A percentile compares a stretch with the other conserved stretches of the same genome.
Evolutionary conservation across 495 filamentous ascomycete species (phyloP).

Genomic region (Gamarada debralockiae): DNA sequence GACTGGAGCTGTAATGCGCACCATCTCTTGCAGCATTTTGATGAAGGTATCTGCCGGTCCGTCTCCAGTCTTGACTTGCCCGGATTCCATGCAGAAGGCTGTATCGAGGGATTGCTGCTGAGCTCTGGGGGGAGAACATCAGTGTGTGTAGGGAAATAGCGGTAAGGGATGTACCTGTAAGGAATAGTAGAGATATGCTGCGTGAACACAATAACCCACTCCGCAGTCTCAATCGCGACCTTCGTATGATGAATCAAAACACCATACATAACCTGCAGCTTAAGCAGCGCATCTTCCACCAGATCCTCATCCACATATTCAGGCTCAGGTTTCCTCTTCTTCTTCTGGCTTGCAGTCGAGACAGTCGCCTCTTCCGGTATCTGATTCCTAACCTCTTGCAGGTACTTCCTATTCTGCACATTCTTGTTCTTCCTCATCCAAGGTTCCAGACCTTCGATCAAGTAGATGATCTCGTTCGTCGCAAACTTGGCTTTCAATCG

Average conservation of each 20-base stretch:
- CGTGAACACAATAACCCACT: conserved; percentile 77
- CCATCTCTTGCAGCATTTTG: conserved; percentile 76
- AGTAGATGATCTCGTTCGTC: conserved; percentile 58
- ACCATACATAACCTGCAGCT: conserved; percentile 64
- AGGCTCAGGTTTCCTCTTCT: conserved; percentile 40
- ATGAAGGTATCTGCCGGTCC: conserved; percentile 65
- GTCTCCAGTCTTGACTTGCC: conserved; percentile 73
- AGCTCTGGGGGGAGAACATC: conserved; percentile 24
- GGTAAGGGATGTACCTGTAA: conserved; percentile 46
- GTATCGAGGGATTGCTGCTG: conserved; percentile 40
- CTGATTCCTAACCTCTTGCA: conserved; percentile 59
- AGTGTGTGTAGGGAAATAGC: background rate
- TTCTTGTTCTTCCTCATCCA: conserved; percentile 71
- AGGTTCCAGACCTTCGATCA: conserved; percentile 67
- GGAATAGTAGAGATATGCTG: conserved; percentile 76
- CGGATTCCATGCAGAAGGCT: conserved; percentile 78
- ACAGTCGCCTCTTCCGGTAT: conserved; percentile 29
- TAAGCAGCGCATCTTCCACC: conserved; percentile 70
- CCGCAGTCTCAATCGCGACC: conserved; percentile 57
- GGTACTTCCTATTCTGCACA: conserved; percentile 62
- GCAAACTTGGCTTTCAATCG: conserved; percentile 52
- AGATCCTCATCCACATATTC: conserved; percentile 62
- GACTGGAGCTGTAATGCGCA: conserved; percentile 66
- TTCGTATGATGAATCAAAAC: conserved; percentile 72
- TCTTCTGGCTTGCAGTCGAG: conserved; percentile 17